Evolutionary conservation across 169 alveolate genomes (phyloP).

Genomic region (Cryptosporidium sp.): DNA sequence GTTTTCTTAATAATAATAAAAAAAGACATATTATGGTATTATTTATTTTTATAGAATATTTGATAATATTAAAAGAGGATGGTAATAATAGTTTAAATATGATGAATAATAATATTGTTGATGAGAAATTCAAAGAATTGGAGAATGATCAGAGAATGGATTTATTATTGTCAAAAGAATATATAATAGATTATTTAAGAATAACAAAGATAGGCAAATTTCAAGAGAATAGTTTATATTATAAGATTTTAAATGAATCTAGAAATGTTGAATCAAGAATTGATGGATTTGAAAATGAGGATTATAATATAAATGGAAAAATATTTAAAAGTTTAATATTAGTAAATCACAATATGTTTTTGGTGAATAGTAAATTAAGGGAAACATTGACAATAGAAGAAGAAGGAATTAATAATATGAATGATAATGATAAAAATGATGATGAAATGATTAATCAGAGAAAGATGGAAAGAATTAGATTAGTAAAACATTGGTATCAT

Average conservation of each 20-base stretch:
- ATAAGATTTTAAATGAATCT: neutral
- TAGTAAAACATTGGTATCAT: constrained; percentile 55
- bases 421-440: neutral
- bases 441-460: neutral
- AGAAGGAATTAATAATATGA: neutral
- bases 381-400: neutral
- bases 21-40: neutral
- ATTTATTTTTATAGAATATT: constrained; percentile 35
- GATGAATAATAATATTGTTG: neutral
- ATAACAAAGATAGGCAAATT: constrained; percentile 8
- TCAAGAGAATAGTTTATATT: neutral
- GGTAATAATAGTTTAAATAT: neutral
- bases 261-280: neutral
- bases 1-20: no score
- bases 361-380: constrained; percentile 10
- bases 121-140: neutral
- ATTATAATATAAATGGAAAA: neutral
- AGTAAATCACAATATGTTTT: neutral
- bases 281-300: neutral
- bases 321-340: neutral
- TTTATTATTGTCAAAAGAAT: neutral
- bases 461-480: neutral
- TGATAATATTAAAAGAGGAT: constrained; percentile 14
- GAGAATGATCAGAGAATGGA: neutral
- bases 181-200: neutral